Base-by-base conservation (phyloP, 257 asterid genomes). In the Fraxinus anomala region DNA sequence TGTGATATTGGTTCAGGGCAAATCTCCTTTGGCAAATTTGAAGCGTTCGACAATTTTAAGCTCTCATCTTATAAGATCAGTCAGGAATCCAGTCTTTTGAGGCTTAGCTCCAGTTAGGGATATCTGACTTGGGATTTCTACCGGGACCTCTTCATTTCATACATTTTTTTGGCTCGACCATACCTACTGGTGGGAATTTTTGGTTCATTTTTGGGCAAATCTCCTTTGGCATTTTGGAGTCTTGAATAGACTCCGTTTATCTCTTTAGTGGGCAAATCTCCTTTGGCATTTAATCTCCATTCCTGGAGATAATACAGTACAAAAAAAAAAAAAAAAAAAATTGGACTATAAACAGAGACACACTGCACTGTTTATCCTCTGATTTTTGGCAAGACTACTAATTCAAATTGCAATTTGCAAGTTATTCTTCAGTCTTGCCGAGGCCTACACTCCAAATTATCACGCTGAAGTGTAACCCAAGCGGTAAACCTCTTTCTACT, bases 161-260 rank as follows among this genome's bases (percentile, higher is more conserved):
- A 72, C 68, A 73, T 44, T 12, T 73, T 47, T 47, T 79, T 56
- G 68, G 51, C 31, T 72, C 76, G 59, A 59, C 72, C 73, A 78
- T 74, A 79, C 75, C 79, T 70, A 33, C 80, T 74, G 76, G 83
- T 69, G 79, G 75, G 54, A 77, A 74, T 73, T 73, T 54, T 73
- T 23, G 63, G 78, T 82, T 82, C 42, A 28, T 82, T 77, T 65
- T 61, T 73, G 87, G 91, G 92, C 93, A 86, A 89, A 89, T 87
- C 97, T 90, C 86, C 92, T 88, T 89, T 87, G 94, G 94, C 97
- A 88, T 59, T 78, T 77, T 65, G 85, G 89, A 87, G 96, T 91
- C 91, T 79, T 44, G 49, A 49, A 33, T 65, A 10, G 80, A 81
- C 87, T 78, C 82, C 73, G 24, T 56, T 73, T 68, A 30, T 51